Conservation (phyloP, 306 rosid genomes). For the Albizia julibrissin region DNA sequence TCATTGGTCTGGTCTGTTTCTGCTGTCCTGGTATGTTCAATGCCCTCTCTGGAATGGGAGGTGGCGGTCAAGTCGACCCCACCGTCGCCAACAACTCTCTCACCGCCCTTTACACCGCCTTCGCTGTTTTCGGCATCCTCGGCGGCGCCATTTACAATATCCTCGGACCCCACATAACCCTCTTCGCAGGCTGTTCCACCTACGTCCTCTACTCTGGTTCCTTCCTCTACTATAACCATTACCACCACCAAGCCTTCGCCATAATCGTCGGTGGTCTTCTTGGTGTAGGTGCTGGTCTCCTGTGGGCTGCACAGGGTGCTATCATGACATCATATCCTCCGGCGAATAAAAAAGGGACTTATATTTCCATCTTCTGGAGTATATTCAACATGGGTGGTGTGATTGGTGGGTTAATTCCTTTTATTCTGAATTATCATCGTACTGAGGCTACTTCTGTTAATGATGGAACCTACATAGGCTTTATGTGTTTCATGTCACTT, state of each 20-base stretch:
- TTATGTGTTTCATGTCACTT: constrained; percentile 75
- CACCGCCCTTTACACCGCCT: constrained; percentile 77
- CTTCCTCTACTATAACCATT: constrained; percentile 92
- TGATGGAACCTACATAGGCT: constrained; percentile 86
- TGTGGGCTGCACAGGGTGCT: constrained; percentile 91
- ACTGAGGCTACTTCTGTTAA: constrained; percentile 62
- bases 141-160: constrained; percentile 95
- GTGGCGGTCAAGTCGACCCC: constrained; percentile 81
- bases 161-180: constrained; percentile 87
- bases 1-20: constrained; percentile 82
- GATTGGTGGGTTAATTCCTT: constrained; percentile 82
- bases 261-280: constrained; percentile 68
- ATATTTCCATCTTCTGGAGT: constrained; percentile 84
- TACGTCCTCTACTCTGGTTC: constrained; percentile 81
- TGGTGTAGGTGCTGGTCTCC: constrained; percentile 82
- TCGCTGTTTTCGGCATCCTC: constrained; percentile 79
- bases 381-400: constrained; percentile 95
- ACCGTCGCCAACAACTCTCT: constrained; percentile 75
- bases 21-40: constrained; percentile 98
- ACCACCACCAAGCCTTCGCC: constrained; percentile 63
- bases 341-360: constrained; percentile 66
- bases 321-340: constrained; percentile 97
- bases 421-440: constrained; percentile 60
- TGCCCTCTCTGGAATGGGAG: constrained; percentile 93
- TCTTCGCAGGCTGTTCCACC: constrained; percentile 73